phyloP scores from a whole-genome alignment of 176 grass and related monocot species.

The Miscanthus lutarioriparius region DNA sequence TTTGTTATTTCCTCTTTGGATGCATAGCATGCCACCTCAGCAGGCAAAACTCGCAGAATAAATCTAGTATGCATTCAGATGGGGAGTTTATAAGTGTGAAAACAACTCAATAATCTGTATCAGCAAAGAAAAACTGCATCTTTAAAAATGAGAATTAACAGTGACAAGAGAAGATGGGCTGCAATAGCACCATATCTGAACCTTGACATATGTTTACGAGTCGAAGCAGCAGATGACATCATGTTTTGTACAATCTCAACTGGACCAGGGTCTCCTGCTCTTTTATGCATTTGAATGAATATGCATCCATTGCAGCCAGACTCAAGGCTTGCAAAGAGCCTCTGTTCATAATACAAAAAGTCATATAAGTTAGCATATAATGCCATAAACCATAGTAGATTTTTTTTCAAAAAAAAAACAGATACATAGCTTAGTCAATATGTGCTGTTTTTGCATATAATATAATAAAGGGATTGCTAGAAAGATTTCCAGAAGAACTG shows the following conservation, averaged over 20 bases:
- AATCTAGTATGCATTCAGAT: slow-evolving; percentile 59
- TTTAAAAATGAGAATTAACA: not conserved
- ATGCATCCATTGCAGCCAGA: slow-evolving; percentile 86
- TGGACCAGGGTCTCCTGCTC: slow-evolving; percentile 65
- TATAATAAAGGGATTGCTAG: not conserved
- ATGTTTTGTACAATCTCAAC: slow-evolving; percentile 85
- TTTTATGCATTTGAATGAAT: slow-evolving; percentile 93
- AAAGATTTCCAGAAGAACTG: not conserved
- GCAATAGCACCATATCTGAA: slow-evolving; percentile 41
- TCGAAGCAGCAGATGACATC: slow-evolving; percentile 74
- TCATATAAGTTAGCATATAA: not conserved
- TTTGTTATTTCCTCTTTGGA: slow-evolving; percentile 91
- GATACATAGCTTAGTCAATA: not conserved
- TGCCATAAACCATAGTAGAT: not conserved
- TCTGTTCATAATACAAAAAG: slow-evolving; percentile 50
- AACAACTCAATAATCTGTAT: not conserved
- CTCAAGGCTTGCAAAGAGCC: slow-evolving; percentile 83
- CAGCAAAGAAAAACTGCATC: not conserved
- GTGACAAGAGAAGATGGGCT: slow-evolving; percentile 9
- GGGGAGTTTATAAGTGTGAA: slow-evolving; percentile 8
- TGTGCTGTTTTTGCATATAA: not conserved
- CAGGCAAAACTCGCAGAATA: slow-evolving; percentile 83
- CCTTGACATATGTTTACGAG: slow-evolving; percentile 98
- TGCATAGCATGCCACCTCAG: slow-evolving; percentile 89
- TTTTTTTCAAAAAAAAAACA: not conserved